Evolutionary conservation across 2,329 filamentous ascomycete species (phyloP), one percentile per base, ranked within the genome.

Genomic region (Arthrinium phaeospermum): DNA sequence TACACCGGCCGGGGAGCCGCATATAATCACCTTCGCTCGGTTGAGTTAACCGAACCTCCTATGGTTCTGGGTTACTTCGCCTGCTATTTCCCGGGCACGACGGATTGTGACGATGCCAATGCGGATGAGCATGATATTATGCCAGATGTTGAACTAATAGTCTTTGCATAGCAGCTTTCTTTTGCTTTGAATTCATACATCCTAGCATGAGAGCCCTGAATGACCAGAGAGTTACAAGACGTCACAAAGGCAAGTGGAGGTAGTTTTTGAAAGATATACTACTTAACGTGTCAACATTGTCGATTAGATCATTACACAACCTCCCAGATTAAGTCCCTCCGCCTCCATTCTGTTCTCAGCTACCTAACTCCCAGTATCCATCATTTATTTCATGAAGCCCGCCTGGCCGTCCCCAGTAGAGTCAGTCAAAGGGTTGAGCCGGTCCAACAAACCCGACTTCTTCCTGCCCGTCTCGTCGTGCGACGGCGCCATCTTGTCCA

Each of bases 401-500:
- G 81, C 80, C 83, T 89, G 88, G 72, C 89, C 88, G 79, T 91
- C 88, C 51, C 85, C 82, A 74, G 89, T 83, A 41, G 87, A 74
- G 76, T 90, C 88, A 53, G 81, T 83, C 79, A 80, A 84, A 1
- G 89, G 88, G 80, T 91, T 90, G 49, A 90, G 73, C 77, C 85
- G 87, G 72, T 89, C 84, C 80, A 87, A 78, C 73, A 91, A 74
- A 22, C 82, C 81, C 1, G 41, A 19, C 7, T 68, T 46, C n/a
- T 68, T 68, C n/a, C 30, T 34, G 19, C 14, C 13, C 6, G 22
- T 1, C 16, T n/a, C 41, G 3, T 68, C 67, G 10, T 47, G 41
- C 13, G 67, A 46, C 13, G 27, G 10, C 4, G 2, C 27, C 41
- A 71, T 61, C 37, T 72, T 41, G 24, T 67, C 8, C 14, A 67